Percentiles rank a stretch among this genome's conserved stretches.
Evolutionary conservation across 305 asterid genomes (phyloP).

Genomic region (Fraxinus floribunda): DNA sequence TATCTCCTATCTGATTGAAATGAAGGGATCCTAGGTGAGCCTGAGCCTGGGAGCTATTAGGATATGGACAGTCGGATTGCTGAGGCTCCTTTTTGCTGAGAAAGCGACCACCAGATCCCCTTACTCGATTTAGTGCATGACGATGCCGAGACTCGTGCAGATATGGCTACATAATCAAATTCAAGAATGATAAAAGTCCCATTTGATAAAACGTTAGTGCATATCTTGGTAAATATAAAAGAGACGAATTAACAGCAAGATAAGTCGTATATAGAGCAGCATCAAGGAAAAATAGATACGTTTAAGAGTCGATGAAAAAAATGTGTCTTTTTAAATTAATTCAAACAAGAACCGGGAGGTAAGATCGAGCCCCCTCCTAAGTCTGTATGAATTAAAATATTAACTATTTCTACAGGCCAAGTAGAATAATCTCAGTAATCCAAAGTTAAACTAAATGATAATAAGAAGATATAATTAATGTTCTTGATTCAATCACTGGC

Average conservation of each 20-base stretch:
- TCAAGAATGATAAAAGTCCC: background rate
- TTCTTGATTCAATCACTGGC: background rate
- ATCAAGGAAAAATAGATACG: background rate
- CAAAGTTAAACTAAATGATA: background rate
- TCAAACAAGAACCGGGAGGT: background rate
- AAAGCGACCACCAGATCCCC: slow-evolving; percentile 92
- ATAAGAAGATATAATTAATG: background rate
- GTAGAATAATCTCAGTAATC: background rate
- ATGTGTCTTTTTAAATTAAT: background rate
- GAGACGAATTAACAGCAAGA: background rate
- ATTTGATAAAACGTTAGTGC: background rate
- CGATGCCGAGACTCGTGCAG: slow-evolving; percentile 96
- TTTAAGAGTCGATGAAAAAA: background rate
- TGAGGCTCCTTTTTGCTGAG: slow-evolving; percentile 72
- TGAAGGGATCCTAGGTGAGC: slow-evolving; percentile 23
- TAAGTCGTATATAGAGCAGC: background rate
- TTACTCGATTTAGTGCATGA: slow-evolving; percentile 84
- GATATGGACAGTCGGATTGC: slow-evolving; percentile 35
- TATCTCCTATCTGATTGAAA: slow-evolving; percentile 23
- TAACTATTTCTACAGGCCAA: background rate
- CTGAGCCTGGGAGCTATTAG: slow-evolving; percentile 28
- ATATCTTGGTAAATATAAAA: background rate
- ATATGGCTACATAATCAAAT: slow-evolving; percentile 64
- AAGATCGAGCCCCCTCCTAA: background rate
- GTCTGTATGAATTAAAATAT: background rate